Evolutionary conservation across 176 grass and related monocot species (phyloP).

Genomic region (Saccharum spontaneum): DNA sequence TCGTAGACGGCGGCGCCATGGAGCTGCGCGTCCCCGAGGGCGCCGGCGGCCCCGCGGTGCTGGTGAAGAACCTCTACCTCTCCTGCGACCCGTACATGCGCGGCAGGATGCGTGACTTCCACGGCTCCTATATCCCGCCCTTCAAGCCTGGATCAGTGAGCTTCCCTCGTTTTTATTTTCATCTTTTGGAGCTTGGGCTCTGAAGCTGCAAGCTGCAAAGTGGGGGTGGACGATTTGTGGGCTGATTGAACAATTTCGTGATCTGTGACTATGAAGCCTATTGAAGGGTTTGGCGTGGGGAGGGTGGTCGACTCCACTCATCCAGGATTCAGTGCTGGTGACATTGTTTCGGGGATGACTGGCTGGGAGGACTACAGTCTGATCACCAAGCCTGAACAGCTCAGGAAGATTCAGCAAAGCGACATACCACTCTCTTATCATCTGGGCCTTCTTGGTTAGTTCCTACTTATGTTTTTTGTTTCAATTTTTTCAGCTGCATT

Average conservation of each 20-base stretch:
- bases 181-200: too few species aligned
- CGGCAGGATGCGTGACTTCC: constrained; percentile 61
- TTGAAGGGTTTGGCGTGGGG: constrained; percentile 71
- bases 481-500: not conserved
- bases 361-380: constrained; percentile 90
- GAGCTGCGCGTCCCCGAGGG: constrained; percentile 48
- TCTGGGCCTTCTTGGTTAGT: constrained; percentile 68
- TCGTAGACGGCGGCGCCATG: constrained; percentile 46
- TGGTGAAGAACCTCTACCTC: constrained; percentile 84
- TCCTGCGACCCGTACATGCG: constrained; percentile 93
- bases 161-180: too few species aligned
- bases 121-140: constrained; percentile 17
- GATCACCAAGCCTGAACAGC: constrained; percentile 53
- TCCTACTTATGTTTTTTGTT: not conserved
- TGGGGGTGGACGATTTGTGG: not conserved
- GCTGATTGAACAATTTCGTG: not conserved
- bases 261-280: constrained; percentile 31
- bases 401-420: constrained; percentile 53
- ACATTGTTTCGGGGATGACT: constrained; percentile 69
- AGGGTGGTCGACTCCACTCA: constrained; percentile 70
- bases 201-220: too few species aligned
- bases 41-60: constrained; percentile 36
- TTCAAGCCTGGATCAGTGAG: too few species aligned
- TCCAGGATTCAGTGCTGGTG: constrained; percentile 51
- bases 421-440: constrained; percentile 75